These are phyloP conservation scores for Lecanoromycetidae sp. DNA, from an alignment of 2,329 filamentous ascomycete genomes.

Conservation along the genomic window DNA sequence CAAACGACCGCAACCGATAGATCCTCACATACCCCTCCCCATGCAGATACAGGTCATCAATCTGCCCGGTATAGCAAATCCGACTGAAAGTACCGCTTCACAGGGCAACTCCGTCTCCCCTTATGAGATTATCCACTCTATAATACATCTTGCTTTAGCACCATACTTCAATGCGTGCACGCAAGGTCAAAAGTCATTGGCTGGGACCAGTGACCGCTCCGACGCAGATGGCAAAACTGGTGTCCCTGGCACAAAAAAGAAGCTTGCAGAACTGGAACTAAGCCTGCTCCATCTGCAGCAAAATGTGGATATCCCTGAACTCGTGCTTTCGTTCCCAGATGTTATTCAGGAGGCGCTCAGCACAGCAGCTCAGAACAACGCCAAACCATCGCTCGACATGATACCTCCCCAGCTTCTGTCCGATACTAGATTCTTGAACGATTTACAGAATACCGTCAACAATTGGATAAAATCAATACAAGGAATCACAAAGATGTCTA, in stretches of 20 bases:
- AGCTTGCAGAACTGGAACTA: slow-evolving; percentile 84
- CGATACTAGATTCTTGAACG: slow-evolving; percentile 87
- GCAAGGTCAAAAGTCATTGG: slow-evolving; percentile 59
- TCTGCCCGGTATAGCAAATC: slow-evolving; percentile 66
- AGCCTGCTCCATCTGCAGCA: slow-evolving; percentile 86
- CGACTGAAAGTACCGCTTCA: slow-evolving; percentile 53
- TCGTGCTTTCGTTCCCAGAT: slow-evolving; percentile 76
- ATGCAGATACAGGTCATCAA: slow-evolving; percentile 90
- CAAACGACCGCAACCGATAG: slow-evolving; percentile 80
- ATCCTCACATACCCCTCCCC: slow-evolving; percentile 67
- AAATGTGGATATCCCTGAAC: slow-evolving; percentile 92
- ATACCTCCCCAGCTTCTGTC: slow-evolving; percentile 65
- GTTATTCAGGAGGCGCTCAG: slow-evolving; percentile 77
- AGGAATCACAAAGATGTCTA: slow-evolving; percentile 84
- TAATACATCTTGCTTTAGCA: slow-evolving; percentile 80
- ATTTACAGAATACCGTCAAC: slow-evolving; percentile 84
- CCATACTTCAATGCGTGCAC: slow-evolving; percentile 97
- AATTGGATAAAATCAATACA: slow-evolving; percentile 99
- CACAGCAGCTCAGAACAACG: slow-evolving; percentile 54
- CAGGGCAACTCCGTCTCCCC: slow-evolving; percentile 66
- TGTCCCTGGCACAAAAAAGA: slow-evolving; percentile 94
- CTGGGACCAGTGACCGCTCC: slow-evolving; percentile 57
- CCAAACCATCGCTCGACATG: slow-evolving; percentile 62
- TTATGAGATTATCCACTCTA: slow-evolving; percentile 82
- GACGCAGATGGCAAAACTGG: slow-evolving; percentile 88